Base-by-base conservation (phyloP, 108 stramenopile genomes). In the Skeletonema tropicum region DNA sequence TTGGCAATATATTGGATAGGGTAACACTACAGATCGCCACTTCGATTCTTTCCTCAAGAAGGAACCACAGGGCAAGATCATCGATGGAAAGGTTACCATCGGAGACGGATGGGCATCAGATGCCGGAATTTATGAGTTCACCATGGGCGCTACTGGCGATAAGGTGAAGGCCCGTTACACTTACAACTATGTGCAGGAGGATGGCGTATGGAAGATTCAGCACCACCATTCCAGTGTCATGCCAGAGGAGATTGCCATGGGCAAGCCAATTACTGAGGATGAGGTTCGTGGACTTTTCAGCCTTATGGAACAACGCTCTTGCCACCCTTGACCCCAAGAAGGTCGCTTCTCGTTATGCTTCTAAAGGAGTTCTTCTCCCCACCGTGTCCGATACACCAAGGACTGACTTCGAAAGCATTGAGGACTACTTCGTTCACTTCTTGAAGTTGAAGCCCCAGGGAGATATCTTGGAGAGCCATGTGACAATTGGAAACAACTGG, bases 221-320 rank as follows among this genome's bases (percentile, higher is more conserved):
- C 85, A 86, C 55, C 85, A 86, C 64, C 85, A 86, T 39, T 83
- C 82, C 38, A 83, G 82, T 46, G 73, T 80, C 1, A 87, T 89
- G 88, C 88, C 88, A 17, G 88, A 89, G 67, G 75, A 68, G 35
- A 68, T 67, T 66, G 64, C 48, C 12, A 75, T 70, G 30, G 68
- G 39, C 35, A 60, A 74, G 52, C 70, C 68, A 19, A 84, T 87
- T 41, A 79, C 76, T 19, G 77, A 85, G 57, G 63, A 67, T 4
- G 81, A 87, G 67, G 83, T 84, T 15, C 76, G 70, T n/a, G 61
- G 70, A 15, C 66, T 88, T 29, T 88, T 88, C 76, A 21, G 68
- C 25, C 69, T 88, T 5, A n/a, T 88, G 87, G 87, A 88, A 88
- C 60, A 83, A 88, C 64, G 87, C 87, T 9, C 71, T 88, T 25